Evolutionary conservation across 495 filamentous ascomycete genomes (phyloP), one percentile per base, ranked within the genome.

Genomic region (Xylaria cubensis): DNA sequence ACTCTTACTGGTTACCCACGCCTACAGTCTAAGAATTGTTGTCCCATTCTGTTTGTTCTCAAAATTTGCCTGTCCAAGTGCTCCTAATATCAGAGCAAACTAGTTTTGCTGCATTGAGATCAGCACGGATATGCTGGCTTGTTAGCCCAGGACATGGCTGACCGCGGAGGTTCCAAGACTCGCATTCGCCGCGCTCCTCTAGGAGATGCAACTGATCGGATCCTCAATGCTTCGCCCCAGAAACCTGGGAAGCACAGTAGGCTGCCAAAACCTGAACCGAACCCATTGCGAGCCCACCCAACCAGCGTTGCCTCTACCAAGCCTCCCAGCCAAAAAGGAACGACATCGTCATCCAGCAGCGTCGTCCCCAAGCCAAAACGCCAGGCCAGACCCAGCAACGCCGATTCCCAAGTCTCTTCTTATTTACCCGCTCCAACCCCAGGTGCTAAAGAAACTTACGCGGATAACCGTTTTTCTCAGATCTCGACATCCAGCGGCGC

Each of bases 391-490:
- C 46, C 61, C 29, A 71, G 70, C 7, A 50, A 61, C 9, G 73
- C 76, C 15, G 74, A 74, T 53, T 24, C 63, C 7, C 74, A 17
- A 51, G 32, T 46, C 36, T 71, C 63, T 32, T 50, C 56, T 13
- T 42, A 36, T 41, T 36, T 17, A 44, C 69, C 41, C 9, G 32
- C 39, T 0, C 88, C 89, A 7, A 85, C 85, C 36, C 26, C 62
- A 17, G 50, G 39, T 58, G 63, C 46, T n/a, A 88, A 91, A 10
- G 79, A 85, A 12, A 81, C 82, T 50, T 77, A 77, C 17, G 84
- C 88, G 26, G 84, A 87, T 7, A 91, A 92, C 32, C 88, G 93
- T 44, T 87, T 90, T 72, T 96, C 94, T 0, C 88, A 92, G 58
- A 84, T 92, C 19, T 95, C 93, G 0, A 90, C 86, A 0, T 94